Evolutionary conservation across 2,329 filamentous ascomycete species (phyloP), one percentile per base, ranked within the genome.

Genomic region (Diaporthe humulicola): DNA sequence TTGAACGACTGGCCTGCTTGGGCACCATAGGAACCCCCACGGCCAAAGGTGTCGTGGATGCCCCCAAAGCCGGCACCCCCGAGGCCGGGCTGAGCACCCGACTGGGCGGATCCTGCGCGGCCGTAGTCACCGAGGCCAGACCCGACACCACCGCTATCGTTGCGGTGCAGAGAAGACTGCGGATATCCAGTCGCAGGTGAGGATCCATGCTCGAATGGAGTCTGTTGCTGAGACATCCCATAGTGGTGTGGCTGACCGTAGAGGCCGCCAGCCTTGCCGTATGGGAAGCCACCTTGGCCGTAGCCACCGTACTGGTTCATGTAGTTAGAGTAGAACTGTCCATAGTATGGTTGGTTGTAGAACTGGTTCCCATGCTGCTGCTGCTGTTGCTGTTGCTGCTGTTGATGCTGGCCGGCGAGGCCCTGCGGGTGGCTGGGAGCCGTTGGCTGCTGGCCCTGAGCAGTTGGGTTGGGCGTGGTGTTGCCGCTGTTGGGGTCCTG

Each of bases 401-500:
- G 86, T 78, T 86, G 84, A 78, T 82, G 79, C 67, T 72, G 70
- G 75, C 85, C 84, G 61, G 81, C 78, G 72, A 83, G 83, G 3
- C 83, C 81, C 76, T 86, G 85, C 2, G 82, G 80, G 76, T 84
- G 84, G 71, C 74, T 77, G 42, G 81, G 77, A 73, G 75, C 76
- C 78, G 81, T 52, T 73, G 81, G 78, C 78, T 80, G 76, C 79
- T 90, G 89, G 61, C 85, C 86, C 81, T 90, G 89, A 15, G 86
- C 85, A 54, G 93, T 89, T 38, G 96, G 95, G 86, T 97, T 97
- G 48, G 96, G 96, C 3, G 96, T 98, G 80, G 93, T 96, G 83
- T 97, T 93, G 58, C 95, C 96, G 82, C 95, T 98, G 86, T 93
- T 95, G 80, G 95, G 94, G 76, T 90, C 90, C 73, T 98, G 95